Conservation (phyloP, 2,329 filamentous ascomycete species). For the Arthrobotrys entomopaga region DNA sequence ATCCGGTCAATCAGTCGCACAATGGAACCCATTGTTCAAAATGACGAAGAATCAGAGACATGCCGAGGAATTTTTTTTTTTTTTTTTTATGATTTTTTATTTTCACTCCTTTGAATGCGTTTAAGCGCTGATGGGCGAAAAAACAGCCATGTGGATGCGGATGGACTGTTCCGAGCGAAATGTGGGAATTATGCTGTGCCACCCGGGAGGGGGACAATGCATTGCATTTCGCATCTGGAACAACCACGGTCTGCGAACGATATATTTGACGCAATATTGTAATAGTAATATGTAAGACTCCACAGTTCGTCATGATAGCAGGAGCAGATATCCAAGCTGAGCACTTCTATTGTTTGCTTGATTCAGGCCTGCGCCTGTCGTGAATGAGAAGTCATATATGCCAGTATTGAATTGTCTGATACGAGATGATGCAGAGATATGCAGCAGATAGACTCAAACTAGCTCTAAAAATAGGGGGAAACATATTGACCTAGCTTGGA, state of each 20-base stretch:
- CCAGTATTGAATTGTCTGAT: neutral
- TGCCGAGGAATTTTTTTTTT: neutral
- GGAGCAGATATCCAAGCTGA: neutral
- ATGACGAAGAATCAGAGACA: constrained; percentile 4
- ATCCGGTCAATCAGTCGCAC: constrained; percentile 4
- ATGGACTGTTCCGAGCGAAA: neutral
- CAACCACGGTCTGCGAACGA: neutral
- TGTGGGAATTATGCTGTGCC: neutral
- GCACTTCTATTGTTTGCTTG: neutral
- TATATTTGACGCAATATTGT: too few species aligned
- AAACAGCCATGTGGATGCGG: constrained; percentile 18
- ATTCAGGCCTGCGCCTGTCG: too few species aligned
- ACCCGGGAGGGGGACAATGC: neutral
- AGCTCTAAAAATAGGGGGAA: constrained; percentile 13
- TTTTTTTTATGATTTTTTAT: neutral
- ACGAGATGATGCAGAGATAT: constrained; percentile 1
- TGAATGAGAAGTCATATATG: too few species aligned
- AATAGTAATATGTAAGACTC: too few species aligned
- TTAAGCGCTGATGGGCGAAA: constrained; percentile 25
- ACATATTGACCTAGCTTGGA: neutral
- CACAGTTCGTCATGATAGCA: too few species aligned
- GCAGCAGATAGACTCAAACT: constrained; percentile 10
- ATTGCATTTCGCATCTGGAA: neutral
- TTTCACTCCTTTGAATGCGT: neutral
- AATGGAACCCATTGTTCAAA: constrained; percentile 1